Percentiles rank a stretch among this genome's conserved stretches.
These are phyloP conservation scores for Sanguinoderma infundibulare DNA, from an alignment of 1,284 basidiomycete species.

Conservation along the genomic window DNA sequence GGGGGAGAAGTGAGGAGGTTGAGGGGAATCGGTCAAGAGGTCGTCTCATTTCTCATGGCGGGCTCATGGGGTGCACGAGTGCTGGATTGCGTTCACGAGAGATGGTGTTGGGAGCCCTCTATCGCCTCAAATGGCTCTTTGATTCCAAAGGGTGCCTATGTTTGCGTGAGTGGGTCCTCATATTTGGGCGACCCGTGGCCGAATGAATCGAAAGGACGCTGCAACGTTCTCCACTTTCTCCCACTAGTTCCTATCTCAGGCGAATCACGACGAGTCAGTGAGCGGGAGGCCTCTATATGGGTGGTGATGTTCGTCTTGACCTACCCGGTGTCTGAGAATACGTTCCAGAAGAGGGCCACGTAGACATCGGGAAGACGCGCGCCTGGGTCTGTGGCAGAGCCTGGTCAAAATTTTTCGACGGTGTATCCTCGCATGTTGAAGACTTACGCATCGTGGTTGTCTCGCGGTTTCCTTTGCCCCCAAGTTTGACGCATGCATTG, in stretches of 20 bases:
- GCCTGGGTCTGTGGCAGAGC: background rate
- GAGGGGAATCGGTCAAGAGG: background rate
- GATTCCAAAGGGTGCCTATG: conserved; percentile 6
- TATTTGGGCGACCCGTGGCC: conserved; percentile 1
- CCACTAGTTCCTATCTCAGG: conserved; percentile 15
- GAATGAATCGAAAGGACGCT: background rate
- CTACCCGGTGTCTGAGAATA: conserved; percentile 1
- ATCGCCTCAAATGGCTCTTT: background rate
- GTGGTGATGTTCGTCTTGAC: conserved; percentile 10
- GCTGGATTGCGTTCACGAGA: background rate
- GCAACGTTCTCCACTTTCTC: background rate
- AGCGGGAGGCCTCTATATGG: background rate
- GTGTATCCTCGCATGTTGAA: background rate
- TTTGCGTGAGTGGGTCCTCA: conserved; percentile 23
- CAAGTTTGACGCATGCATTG: background rate
- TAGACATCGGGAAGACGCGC: background rate
- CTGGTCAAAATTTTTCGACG: background rate
- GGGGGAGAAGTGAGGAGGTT: background rate
- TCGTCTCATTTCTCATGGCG: background rate
- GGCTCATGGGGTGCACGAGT: conserved; percentile 6
- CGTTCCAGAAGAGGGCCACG: conserved; percentile 5
- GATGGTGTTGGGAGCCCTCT: background rate
- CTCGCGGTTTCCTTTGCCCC: too few relatives aligned
- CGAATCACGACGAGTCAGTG: conserved; percentile 5
- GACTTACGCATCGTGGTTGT: background rate